These are phyloP conservation scores for Pisolithus tinctorius DNA, from an alignment of 768 basidiomycete species.

Conservation along the genomic window DNA sequence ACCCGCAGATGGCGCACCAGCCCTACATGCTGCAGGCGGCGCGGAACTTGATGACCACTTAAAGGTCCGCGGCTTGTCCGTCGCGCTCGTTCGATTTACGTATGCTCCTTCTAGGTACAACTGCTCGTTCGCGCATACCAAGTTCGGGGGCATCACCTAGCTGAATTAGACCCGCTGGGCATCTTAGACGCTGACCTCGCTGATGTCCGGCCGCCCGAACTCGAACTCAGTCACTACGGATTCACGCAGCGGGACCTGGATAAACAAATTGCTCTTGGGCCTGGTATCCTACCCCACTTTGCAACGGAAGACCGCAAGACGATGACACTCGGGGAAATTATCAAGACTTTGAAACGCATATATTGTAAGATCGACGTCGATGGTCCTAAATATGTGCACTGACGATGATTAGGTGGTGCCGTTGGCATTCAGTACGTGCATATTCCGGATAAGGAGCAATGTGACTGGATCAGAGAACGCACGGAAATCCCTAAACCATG, in stretches of 20 bases:
- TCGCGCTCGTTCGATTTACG: slow-evolving; percentile 1
- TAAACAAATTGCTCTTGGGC: slow-evolving; percentile 90
- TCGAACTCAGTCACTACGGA: slow-evolving; percentile 90
- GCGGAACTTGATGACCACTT: slow-evolving; percentile 88
- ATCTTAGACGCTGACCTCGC: slow-evolving; percentile 87
- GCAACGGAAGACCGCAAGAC: slow-evolving; percentile 78
- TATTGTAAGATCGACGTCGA: slow-evolving; percentile 63
- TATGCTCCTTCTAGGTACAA: slow-evolving; percentile 63
- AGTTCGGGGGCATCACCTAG: slow-evolving; percentile 96
- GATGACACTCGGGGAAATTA: slow-evolving; percentile 88
- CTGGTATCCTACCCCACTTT: slow-evolving; percentile 95
- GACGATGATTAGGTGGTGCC: slow-evolving; percentile 55
- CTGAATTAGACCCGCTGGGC: slow-evolving; percentile 92
- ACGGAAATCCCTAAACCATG: slow-evolving; percentile 93
- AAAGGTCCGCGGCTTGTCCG: slow-evolving; percentile 48
- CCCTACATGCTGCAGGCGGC: slow-evolving; percentile 60
- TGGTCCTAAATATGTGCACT: neutral
- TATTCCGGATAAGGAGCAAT: slow-evolving; percentile 97
- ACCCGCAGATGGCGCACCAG: slow-evolving; percentile 75
- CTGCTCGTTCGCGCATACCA: slow-evolving; percentile 97
- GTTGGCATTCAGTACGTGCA: slow-evolving; percentile 90
- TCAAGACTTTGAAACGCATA: slow-evolving; percentile 82
- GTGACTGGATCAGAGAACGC: slow-evolving; percentile 98
- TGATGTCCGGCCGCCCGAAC: slow-evolving; percentile 73
- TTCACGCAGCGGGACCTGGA: slow-evolving; percentile 92